A percentile compares a stretch with the other conserved stretches of the same genome.
Conservation (phyloP, 2,329 filamentous ascomycete species). For the Colletotrichum orchidophilum region DNA sequence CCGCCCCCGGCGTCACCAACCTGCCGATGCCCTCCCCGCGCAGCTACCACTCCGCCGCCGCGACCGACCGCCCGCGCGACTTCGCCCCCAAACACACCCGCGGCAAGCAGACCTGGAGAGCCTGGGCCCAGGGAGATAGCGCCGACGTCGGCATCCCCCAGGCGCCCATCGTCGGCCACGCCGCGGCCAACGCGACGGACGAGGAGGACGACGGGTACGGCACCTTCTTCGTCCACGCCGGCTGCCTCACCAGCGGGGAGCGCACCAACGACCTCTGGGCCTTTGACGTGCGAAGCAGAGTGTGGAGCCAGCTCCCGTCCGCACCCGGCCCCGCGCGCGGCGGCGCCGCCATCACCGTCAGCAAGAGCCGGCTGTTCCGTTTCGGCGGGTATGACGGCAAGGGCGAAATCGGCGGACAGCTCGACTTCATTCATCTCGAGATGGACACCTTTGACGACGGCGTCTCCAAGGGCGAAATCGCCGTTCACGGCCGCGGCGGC, state of each 20-base stretch:
- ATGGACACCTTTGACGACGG: conserved; percentile 65
- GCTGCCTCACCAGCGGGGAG: conserved; percentile 71
- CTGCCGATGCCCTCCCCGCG: conserved; percentile 67
- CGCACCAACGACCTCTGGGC: conserved; percentile 78
- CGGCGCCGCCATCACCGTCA: conserved; percentile 73
- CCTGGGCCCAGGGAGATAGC: conserved; percentile 65
- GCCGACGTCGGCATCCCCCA: conserved; percentile 67
- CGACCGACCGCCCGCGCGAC: conserved; percentile 65
- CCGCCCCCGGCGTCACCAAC: conserved; percentile 51
- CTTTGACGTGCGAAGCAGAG: conserved; percentile 71
- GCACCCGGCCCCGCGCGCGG: conserved; percentile 75
- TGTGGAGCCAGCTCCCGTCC: conserved; percentile 74
- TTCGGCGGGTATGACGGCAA: conserved; percentile 84
- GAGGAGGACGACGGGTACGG: conserved; percentile 71
- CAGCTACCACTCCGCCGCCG: conserved; percentile 74
- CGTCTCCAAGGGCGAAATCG: conserved; percentile 57
- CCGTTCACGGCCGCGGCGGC: conserved; percentile 57
- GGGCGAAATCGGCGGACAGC: conserved; percentile 72
- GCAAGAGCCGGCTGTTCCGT: conserved; percentile 73
- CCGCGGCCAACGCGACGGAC: conserved; percentile 66
- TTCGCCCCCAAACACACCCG: conserved; percentile 48
- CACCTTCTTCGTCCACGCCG: conserved; percentile 80
- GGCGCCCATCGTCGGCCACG: conserved; percentile 64
- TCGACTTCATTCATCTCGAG: conserved; percentile 72
- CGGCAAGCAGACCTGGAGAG: conserved; percentile 58